Evolutionary conservation across 176 grass and related monocot species (phyloP), one percentile per base, ranked within the genome.

Genomic region (Tillandsia leiboldiana): DNA sequence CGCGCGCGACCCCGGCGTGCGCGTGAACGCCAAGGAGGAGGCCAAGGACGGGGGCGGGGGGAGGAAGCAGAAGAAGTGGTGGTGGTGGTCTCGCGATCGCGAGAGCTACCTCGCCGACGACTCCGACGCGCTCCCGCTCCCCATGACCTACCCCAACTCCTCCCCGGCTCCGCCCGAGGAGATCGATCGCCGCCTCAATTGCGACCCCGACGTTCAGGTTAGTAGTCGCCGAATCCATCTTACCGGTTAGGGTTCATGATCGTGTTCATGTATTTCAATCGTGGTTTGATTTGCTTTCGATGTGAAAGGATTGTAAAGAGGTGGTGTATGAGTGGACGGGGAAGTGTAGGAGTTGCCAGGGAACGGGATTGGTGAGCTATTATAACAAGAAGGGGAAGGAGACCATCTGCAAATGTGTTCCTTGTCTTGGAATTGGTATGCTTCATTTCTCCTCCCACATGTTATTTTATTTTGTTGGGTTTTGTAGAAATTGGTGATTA

Each of bases 341-440:
- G 24, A 94, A 94, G 69, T 99, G 94, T 77, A 81, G 84, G 75
- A 99, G 94, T 75, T 99, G 95, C 69, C 84, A 99, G 81, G 95
- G 95, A 66, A 86, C 87, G 49, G 90, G 95, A 3, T 80, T 99
- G 12, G 95, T 99, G 22, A 99, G 87, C 77, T 99, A 99, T 74
- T 86, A 83, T 72, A 86, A 78, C 56, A 94, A 90, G 75, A 99
- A 86, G 78, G 87, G 95, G 14, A 92, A 80, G 72, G 95, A 90
- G 56, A 94, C 87, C 13, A 88, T 99, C 74, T 99, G 89, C 90
- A 99, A 90, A 10, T 94, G 95, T 33, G 83, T 99, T 33, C 95
- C 90, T 52, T 99, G 95, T 56, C 74, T 86, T 24, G 95, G 90
- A 26, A 81, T 99, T 50, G 95, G 95, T 99, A 76, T 53, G 82